Base-by-base conservation (phyloP, 1,284 basidiomycete species). In the Ustilago loliicola region DNA sequence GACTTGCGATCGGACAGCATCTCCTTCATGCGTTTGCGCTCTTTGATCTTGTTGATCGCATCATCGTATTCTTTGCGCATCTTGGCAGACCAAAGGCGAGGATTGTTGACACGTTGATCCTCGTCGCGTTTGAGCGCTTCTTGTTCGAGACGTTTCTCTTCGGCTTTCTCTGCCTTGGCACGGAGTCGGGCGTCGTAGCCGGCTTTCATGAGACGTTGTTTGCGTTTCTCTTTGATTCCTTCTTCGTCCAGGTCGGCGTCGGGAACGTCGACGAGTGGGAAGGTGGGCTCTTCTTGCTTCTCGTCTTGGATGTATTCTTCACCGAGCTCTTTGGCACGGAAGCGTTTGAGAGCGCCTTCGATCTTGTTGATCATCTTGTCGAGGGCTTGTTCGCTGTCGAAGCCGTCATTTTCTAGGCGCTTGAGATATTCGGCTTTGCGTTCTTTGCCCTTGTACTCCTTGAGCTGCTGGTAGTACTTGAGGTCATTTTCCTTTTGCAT, bases 231-330 rank as follows among this genome's bases (percentile, higher is more conserved):
- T 86, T 94, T 98, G 54, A 98, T 84, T 17, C 92, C 90, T 54
- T 98, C 96, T 85, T 98, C 96, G 80, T 94, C 94, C 23, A 99
- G 90, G 90, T 97, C 93, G 21, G 91, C 92, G 87, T 99, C 97
- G 0, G 95, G 94, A 1, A 93, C 89, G 80, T 98, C 95, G 17
- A 96, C 88, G 2, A 99, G 89, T 7, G 94, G 95, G 88, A 96
- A 99, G 0, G 91, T 91, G 0, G 91, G 89, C 9, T 93, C 92
- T 70, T 95, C 94, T 88, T 92, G 86, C 86, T 90, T 87, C 34
- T 85, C 80, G 30, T 88, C 88, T 25, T 82, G 75, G 30, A 66
- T 57, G 34, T 77, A 80, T 42, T 83, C 82, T 45, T 81, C 82
- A 11, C 90, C 91, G 2, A 89, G 87, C 62, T 95, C 93, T 82